Base-by-base conservation (phyloP, 805 yeast genomes). In the Candida dajiaensis region DNA sequence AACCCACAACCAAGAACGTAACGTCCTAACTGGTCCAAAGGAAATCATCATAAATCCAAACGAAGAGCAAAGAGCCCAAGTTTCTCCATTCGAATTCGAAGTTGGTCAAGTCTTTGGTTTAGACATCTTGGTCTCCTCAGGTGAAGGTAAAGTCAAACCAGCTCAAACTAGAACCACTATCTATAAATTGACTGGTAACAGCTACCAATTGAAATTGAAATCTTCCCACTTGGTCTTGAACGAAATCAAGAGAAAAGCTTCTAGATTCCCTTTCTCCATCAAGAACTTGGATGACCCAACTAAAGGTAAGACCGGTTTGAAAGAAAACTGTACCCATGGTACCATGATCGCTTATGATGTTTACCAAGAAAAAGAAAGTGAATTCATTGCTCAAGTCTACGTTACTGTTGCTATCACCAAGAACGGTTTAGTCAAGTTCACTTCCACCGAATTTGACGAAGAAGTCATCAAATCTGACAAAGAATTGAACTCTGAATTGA, bases 101-200 rank as follows among this genome's bases (percentile, higher is more conserved):
- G 85, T 79, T 61, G 81, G 81, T 62, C 89, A 85, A 63, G 92
- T 85, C 31, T 85, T 78, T 62, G 92, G 92, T 43, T 70, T 85
- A 56, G 92, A 85, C 62, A 75, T 85, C 50, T 72, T 85, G 50
- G 71, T 85, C 52, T 75, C 86, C 21, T 77, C 84, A 7, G 65
- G 64, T 43, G 84, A 78, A 42, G 89, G 92, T 52, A 82, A 82
- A 70, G 84, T 81, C 50, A 74, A 77, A 62, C 63, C 67, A 47
- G 71, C 81, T 45, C 77, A 79, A 55, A 71, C 74, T 60, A 77
- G 77, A 61, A 84, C 92, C 53, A 75, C 88, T 41, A 72, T 85
- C 55, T 84, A 77, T 75, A 84, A 84, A 68, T 74, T 82, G 65
- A 80, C 86, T 43, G 88, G 87, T 55, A 76, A 71, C 62, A 72